Base-by-base conservation (phyloP, 2,329 filamentous ascomycete species). In the Aspergillus versicolor region DNA sequence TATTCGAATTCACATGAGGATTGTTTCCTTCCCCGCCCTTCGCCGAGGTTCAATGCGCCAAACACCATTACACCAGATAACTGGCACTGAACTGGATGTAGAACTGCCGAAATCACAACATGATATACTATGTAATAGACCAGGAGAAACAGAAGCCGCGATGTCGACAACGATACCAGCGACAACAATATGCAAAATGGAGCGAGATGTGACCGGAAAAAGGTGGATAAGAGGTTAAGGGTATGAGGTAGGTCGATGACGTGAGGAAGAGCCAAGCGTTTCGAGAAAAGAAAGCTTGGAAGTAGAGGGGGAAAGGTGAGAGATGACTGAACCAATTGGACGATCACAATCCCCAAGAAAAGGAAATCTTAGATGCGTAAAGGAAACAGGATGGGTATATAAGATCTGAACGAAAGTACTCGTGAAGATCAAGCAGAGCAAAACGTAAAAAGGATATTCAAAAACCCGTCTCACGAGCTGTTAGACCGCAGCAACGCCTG, bases 401-500 rank as follows among this genome's bases (percentile, higher is more conserved):
- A 68, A 60, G 61, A 57, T 63, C 63, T 62, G 61, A 69, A 65
- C 62, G 61, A 67, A 64, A 64, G 62, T 64, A 67, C 63, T 63
- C 59, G 62, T 57, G 58, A 60, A 65, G 60, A 63, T 61, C 59
- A 63, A 63, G 59, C 51, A 67, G 63, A 61, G 50, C 45, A 57
- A 62, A 61, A 63, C 63, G 61, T 59, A 60, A 61, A 30, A 67
- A 64, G 56, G 46, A 54, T 45, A 52, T 57, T 48, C 60, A 61
- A 62, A 51, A 62, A 42, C 56, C 51, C 52, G 63, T 61, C 62
- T 77, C 70, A 81, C 65, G 75, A 78, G 70, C 79, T 81, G 65
- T 81, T 79, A 56, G 79, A 79, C 61, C 79, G 75, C 61, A 81
- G 68, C 58, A 81, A 65, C 59, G 79, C 72, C 63, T 65, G 47